Evolutionary conservation across 2,329 filamentous ascomycete species (phyloP).

Genomic region (Cercospora nicotianae): DNA sequence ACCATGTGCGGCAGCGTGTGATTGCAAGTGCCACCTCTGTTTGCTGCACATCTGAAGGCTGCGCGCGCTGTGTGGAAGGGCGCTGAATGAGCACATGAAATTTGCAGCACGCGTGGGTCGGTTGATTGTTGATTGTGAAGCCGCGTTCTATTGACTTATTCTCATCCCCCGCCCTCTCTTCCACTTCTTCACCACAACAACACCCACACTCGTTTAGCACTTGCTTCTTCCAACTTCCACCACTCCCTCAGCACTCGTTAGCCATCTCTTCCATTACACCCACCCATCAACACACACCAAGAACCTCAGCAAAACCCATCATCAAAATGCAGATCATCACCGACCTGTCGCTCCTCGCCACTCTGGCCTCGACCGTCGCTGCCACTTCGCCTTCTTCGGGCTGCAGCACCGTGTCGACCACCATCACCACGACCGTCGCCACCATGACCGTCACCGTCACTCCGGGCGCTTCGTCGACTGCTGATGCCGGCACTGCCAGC

Average conservation of each 20-base stretch:
- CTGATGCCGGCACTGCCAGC: background rate
- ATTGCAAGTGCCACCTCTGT: constrained; percentile 11
- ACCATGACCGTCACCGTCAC: constrained; percentile 14
- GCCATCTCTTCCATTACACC: background rate
- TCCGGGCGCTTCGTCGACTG: background rate
- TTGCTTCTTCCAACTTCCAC: background rate
- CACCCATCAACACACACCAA: background rate
- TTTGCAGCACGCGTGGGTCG: background rate
- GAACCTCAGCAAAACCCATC: background rate
- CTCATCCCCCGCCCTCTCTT: background rate
- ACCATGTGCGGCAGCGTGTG: constrained; percentile 10
- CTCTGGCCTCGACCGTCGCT: constrained; percentile 5
- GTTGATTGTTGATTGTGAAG: constrained; percentile 1
- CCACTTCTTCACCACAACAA: background rate
- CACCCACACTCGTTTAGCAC: constrained; percentile 1
- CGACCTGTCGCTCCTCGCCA: constrained; percentile 8
- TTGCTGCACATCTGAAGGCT: background rate
- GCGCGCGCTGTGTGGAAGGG: background rate
- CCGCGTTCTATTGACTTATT: background rate
- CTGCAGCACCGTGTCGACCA: constrained; percentile 11
- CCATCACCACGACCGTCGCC: constrained; percentile 6
- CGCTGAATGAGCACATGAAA: background rate
- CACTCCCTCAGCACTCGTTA: background rate
- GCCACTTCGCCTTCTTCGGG: background rate
- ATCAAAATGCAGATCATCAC: constrained; percentile 5